These are phyloP conservation scores for Paraconiothyrium brasiliense DNA, from an alignment of 2,329 filamentous ascomycete species.

Conservation along the genomic window DNA sequence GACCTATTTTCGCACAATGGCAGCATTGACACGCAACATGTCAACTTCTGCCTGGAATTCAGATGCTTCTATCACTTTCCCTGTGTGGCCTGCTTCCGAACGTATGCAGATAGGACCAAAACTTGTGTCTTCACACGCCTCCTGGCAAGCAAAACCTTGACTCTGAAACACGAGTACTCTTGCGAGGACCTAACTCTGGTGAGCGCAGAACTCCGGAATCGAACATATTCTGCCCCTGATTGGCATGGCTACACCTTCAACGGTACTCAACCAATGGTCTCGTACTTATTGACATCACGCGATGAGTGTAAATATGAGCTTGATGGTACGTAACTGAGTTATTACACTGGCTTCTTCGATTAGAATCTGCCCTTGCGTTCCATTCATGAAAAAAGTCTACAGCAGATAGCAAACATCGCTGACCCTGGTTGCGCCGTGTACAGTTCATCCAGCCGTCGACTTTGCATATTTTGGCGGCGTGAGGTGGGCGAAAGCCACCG, in stretches of 20 bases:
- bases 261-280: constrained; percentile 27
- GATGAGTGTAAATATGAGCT: constrained; percentile 26
- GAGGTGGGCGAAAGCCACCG: constrained; percentile 24
- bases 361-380: background rate
- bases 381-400: background rate
- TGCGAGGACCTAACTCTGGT: constrained; percentile 28
- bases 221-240: constrained; percentile 15
- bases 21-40: constrained; percentile 21
- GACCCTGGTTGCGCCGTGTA: background rate
- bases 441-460: constrained; percentile 21
- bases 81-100: constrained; percentile 28
- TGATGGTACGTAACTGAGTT: background rate
- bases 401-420: background rate
- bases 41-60: constrained; percentile 29
- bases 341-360: background rate
- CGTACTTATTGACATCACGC: constrained; percentile 22
- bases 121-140: constrained; percentile 13
- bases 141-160: constrained; percentile 24
- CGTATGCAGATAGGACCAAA: constrained; percentile 21
- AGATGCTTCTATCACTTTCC: constrained; percentile 22
- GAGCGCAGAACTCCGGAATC: constrained; percentile 18
- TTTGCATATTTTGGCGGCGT: constrained; percentile 24
- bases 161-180: constrained; percentile 8
- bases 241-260: constrained; percentile 14
- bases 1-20: constrained; percentile 27